phyloP scores from a whole-genome alignment of 1,139 yeast species.

The Scheffersomyces parashehatae region DNA sequence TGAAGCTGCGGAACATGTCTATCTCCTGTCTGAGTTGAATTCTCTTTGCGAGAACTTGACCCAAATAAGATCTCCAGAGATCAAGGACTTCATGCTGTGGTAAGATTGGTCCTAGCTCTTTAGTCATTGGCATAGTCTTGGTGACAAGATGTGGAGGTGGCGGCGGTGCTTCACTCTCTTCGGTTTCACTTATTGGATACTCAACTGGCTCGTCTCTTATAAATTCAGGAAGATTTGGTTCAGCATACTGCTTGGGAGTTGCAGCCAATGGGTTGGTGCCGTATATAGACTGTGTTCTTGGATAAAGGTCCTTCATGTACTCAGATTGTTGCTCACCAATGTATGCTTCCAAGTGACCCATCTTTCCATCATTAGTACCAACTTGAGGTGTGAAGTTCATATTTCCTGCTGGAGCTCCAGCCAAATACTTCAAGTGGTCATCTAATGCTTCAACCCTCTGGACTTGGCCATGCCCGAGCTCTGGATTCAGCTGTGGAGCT shows the following conservation, averaged over 20 bases:
- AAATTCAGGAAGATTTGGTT: not conserved
- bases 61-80: constrained; percentile 42
- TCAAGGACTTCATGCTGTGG: constrained; percentile 17
- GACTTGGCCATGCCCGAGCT: constrained; percentile 23
- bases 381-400: constrained; percentile 12
- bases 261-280: not conserved
- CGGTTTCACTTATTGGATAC: constrained; percentile 2
- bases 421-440: constrained; percentile 26
- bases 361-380: constrained; percentile 13
- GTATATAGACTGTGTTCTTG: not conserved
- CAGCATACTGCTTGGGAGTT: not conserved
- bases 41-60: constrained; percentile 37
- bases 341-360: constrained; percentile 26
- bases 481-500: constrained; percentile 30
- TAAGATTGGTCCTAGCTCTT: constrained; percentile 1
- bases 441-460: constrained; percentile 22
- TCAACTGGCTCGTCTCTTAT: constrained; percentile 15
- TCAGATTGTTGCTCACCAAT: constrained; percentile 31
- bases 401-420: constrained; percentile 28
- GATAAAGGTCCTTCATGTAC: constrained; percentile 8
- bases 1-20: constrained; percentile 32
- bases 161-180: constrained; percentile 27
- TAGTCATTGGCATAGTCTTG: not conserved
- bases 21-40: constrained; percentile 47
- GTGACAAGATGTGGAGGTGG: constrained; percentile 24